phyloP scores from a whole-genome alignment of 108 stramenopile species.

The Fragilariopsis cylindrus region DNA sequence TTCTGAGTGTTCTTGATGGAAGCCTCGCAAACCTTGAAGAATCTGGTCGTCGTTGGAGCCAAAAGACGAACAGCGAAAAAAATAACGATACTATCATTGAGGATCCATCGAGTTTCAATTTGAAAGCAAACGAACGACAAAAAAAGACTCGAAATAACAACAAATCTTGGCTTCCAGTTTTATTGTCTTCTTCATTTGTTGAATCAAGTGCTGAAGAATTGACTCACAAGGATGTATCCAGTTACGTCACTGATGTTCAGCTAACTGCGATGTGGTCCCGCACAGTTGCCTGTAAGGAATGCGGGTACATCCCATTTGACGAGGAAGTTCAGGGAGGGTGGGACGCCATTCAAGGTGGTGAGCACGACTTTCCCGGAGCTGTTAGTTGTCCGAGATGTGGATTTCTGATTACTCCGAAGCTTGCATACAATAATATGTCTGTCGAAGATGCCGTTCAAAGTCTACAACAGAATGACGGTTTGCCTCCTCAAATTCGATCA shows the following conservation, averaged over 20 bases:
- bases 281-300: conserved; percentile 60
- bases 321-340: conserved; percentile 88
- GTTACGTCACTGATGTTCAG: conserved; percentile 21
- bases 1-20: conserved; percentile 55
- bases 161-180: conserved; percentile 67
- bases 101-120: conserved; percentile 3
- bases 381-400: conserved; percentile 75
- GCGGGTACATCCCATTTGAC: conserved; percentile 78
- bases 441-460: conserved; percentile 37
- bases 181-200: conserved; percentile 70
- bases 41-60: conserved; percentile 72
- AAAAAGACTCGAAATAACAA: conserved; percentile 16
- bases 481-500: conserved; percentile 65
- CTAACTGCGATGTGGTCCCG: conserved; percentile 81
- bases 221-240: conserved; percentile 6
- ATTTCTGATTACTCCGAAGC: conserved; percentile 46
- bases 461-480: conserved; percentile 11
- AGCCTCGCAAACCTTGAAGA: conserved; percentile 59
- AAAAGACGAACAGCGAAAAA: conserved; percentile 23
- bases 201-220: conserved; percentile 1
- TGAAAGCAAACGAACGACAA: conserved; percentile 2
- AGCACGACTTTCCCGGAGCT: conserved; percentile 42
- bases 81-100: conserved; percentile 1
- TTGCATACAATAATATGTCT: conserved; percentile 61
- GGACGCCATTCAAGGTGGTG: conserved; percentile 57